Conservation (phyloP, 352 stramenopile species). For the Elongisporangium senticosum region DNA sequence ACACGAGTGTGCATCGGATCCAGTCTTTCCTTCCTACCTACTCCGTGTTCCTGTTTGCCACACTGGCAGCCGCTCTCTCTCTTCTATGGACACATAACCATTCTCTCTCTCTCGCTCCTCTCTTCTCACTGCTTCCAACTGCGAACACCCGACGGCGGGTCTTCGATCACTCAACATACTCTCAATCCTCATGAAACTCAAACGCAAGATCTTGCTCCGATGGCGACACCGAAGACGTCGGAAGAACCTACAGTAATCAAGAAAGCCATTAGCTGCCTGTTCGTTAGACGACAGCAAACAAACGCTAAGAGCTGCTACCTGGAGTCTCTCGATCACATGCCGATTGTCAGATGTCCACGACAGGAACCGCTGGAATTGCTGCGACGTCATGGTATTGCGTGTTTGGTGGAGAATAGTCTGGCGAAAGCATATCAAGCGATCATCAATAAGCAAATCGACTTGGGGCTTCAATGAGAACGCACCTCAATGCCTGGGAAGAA, state of each 20-base stretch:
- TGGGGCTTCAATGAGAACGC: constrained; percentile 2
- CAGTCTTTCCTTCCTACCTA: background rate
- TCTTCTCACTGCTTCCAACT: background rate
- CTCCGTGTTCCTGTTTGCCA: background rate
- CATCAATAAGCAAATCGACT: background rate
- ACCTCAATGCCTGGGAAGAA: constrained; percentile 84
- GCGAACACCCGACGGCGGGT: background rate
- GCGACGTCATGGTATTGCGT: constrained; percentile 67
- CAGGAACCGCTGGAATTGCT: constrained; percentile 82
- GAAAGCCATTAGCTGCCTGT: background rate
- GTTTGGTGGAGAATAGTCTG: constrained; percentile 73
- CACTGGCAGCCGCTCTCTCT: background rate
- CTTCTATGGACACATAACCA: background rate
- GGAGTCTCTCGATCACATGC: constrained; percentile 61
- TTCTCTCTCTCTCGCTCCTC: background rate
- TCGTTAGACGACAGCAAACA: background rate
- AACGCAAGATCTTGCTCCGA: constrained; percentile 62
- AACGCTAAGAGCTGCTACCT: constrained; percentile 27
- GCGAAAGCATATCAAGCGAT: background rate
- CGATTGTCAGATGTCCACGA: constrained; percentile 75
- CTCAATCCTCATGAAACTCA: constrained; percentile 68
- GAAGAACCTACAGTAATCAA: constrained; percentile 33
- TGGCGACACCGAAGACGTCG: constrained; percentile 18
- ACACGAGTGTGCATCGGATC: background rate
- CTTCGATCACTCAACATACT: background rate